Percentiles rank a stretch among this genome's conserved stretches.
Conservation (phyloP, 2,329 filamentous ascomycete species). For the Drechslera avenae region DNA sequence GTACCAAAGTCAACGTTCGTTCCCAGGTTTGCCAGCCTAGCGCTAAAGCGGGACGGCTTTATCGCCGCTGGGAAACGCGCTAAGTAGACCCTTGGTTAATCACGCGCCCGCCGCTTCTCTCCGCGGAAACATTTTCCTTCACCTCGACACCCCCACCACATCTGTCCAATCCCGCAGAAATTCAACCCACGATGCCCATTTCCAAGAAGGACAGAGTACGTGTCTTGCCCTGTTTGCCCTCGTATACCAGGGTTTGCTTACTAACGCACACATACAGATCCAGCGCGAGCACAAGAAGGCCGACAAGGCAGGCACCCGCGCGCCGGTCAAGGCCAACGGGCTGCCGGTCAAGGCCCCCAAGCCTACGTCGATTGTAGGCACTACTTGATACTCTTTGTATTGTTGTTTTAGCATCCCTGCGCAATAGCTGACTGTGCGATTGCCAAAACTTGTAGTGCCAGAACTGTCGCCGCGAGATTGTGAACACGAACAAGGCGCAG, state of each 20-base stretch:
- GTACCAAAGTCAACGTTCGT: no score
- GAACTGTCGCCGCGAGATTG: constrained; percentile 58
- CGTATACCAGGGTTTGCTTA: background rate
- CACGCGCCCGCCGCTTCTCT: constrained; percentile 5
- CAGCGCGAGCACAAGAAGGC: constrained; percentile 61
- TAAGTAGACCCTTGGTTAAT: no score
- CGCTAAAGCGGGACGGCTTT: no score
- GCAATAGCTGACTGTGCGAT: background rate
- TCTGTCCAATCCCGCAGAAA: background rate
- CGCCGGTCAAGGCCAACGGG: constrained; percentile 61
- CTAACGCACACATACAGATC: constrained; percentile 46
- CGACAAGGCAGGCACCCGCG: constrained; percentile 60
- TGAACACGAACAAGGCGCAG: constrained; percentile 59
- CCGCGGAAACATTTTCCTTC: constrained; percentile 7
- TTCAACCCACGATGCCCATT: constrained; percentile 52
- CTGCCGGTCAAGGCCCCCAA: constrained; percentile 61
- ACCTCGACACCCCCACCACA: background rate
- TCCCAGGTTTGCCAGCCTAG: no score
- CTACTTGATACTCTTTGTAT: background rate
- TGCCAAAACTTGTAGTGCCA: constrained; percentile 48
- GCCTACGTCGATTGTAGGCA: constrained; percentile 56
- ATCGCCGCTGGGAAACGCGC: no score
- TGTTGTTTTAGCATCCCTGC: constrained; percentile 11
- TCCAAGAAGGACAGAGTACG: constrained; percentile 55
- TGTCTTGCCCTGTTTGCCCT: constrained; percentile 6